Conservation (phyloP, 805 yeast genomes). For the Pichia nakasei region DNA sequence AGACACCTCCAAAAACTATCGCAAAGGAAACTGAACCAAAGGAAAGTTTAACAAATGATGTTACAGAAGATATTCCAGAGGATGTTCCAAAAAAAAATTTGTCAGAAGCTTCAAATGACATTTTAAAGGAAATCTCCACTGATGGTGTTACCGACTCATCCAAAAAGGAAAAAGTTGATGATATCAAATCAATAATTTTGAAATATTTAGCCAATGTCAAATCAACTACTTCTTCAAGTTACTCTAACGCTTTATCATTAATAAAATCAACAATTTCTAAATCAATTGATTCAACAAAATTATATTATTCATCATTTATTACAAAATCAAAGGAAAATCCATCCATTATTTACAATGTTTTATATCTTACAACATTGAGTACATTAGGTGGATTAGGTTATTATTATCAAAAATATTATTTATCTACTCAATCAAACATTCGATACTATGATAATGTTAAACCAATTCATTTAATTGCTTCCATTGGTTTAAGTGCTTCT, state of each 20-base stretch:
- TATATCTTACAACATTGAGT: constrained; percentile 5
- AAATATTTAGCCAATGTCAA: not conserved
- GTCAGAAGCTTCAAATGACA: too few relatives aligned
- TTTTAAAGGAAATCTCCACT: not conserved
- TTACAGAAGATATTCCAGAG: too few relatives aligned
- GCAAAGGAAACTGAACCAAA: too few relatives aligned
- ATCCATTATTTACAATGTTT: constrained; percentile 6
- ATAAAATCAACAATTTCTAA: not conserved
- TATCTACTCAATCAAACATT: constrained; percentile 3
- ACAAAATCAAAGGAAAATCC: constrained; percentile 4
- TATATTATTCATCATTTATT: not conserved
- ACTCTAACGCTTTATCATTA: not conserved
- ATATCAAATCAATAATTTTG: not conserved
- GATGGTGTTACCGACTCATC: not conserved
- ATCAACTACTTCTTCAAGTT: not conserved
- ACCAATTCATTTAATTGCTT: constrained; percentile 3
- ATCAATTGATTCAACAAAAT: not conserved
- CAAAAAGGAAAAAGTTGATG: not conserved
- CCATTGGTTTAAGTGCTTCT: constrained; percentile 3
- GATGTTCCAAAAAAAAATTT: too few relatives aligned
- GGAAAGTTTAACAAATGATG: too few relatives aligned
- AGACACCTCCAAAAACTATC: too few relatives aligned
- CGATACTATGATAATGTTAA: constrained; percentile 2
- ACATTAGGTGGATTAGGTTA: constrained; percentile 4
- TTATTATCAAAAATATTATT: constrained; percentile 4